Conservation (phyloP, 345 rosid genomes). For the Syzygium jambos region DNA sequence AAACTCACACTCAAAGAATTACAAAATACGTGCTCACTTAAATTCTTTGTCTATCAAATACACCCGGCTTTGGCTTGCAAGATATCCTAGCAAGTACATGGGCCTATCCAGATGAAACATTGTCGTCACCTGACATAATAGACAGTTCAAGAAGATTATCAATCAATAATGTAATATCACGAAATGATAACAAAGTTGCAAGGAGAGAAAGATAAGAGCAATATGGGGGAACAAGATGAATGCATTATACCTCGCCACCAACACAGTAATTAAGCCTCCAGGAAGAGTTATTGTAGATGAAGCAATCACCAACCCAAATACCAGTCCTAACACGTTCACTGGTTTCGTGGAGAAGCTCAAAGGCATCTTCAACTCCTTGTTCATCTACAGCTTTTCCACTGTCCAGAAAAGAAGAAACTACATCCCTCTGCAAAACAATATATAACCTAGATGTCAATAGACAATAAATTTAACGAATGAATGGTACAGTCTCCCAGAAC, state of each 20-base stretch:
- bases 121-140: conserved; percentile 65
- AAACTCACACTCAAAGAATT: background rate
- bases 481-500: background rate
- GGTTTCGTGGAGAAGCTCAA: conserved; percentile 95
- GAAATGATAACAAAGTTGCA: background rate
- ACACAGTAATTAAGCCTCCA: conserved; percentile 99
- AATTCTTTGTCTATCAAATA: conserved; percentile 97
- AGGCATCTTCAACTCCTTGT: conserved; percentile 99
- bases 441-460: background rate
- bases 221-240: background rate
- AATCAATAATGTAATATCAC: background rate
- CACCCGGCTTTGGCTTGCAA: conserved; percentile 95
- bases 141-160: background rate
- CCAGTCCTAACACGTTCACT: conserved; percentile 99
- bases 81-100: conserved; percentile 97
- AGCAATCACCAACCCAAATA: conserved; percentile 99
- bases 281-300: conserved; percentile 93
- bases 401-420: conserved; percentile 81
- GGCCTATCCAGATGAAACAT: conserved; percentile 99
- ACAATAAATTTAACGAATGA: background rate
- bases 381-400: conserved; percentile 89
- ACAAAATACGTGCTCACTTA: conserved; percentile 47
- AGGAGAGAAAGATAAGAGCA: background rate
- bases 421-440: conserved; percentile 59
- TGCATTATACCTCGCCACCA: conserved; percentile 87